These are phyloP conservation scores for Penicillium desertorum DNA, from an alignment of 495 filamentous ascomycete genomes.

Conservation along the genomic window DNA sequence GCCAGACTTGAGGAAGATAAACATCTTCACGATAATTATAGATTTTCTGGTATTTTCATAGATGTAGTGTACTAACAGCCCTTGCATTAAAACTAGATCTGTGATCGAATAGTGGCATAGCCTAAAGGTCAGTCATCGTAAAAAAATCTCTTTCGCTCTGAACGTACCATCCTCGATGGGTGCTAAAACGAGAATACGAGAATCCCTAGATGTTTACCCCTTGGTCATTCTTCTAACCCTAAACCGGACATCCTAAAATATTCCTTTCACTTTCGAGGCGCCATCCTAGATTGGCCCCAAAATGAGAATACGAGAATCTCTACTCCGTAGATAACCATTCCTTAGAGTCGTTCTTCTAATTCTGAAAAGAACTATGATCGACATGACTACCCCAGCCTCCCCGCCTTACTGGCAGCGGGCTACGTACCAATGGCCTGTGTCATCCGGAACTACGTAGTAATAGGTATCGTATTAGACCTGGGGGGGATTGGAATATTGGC, in stretches of 20 bases:
- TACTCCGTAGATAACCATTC: not conserved
- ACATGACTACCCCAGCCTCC: not conserved
- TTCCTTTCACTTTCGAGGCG: not conserved
- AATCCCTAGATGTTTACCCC: not conserved
- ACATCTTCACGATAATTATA: not conserved
- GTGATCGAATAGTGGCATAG: not conserved
- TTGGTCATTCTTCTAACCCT: not conserved
- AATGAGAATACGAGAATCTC: not conserved
- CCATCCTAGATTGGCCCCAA: not conserved
- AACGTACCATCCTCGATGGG: not conserved
- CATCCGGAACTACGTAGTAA: not conserved
- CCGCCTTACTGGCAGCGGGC: not conserved
- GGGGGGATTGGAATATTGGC: not conserved
- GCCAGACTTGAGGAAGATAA: not conserved
- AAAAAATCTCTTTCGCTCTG: not conserved
- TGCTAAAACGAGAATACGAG: not conserved
- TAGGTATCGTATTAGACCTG: conserved; percentile 8
- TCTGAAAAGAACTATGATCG: not conserved
- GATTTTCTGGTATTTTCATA: not conserved
- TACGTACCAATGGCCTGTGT: not conserved
- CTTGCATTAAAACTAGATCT: not conserved
- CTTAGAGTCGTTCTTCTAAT: not conserved
- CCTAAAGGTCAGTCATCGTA: not conserved
- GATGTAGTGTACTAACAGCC: not conserved
- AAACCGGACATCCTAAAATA: not conserved